A percentile compares a stretch with the other conserved stretches of the same genome.
Conservation (phyloP, 768 basidiomycete genomes). For the Pulveroboletus sp. region DNA sequence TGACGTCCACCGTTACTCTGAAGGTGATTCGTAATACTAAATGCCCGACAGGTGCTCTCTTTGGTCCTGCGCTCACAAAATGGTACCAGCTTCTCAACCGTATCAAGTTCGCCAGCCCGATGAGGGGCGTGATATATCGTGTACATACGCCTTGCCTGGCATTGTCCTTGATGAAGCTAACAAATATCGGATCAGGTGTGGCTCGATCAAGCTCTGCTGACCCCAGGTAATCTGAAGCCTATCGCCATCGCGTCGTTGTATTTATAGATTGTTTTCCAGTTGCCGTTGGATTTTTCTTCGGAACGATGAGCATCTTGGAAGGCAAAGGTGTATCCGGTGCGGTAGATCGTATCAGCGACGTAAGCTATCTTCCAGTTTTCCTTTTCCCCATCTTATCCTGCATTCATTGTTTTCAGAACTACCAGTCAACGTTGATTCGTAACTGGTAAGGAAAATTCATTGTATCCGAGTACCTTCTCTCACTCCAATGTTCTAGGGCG, state of each 20-base stretch:
- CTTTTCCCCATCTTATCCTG: not conserved
- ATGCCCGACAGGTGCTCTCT: conserved; percentile 51
- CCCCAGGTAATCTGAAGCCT: conserved; percentile 48
- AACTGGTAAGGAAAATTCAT: conserved; percentile 55
- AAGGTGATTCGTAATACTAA: not conserved
- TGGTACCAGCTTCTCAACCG: conserved; percentile 78
- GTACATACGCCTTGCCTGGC: conserved; percentile 39
- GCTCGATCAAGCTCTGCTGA: conserved; percentile 77
- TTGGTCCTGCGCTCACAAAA: conserved; percentile 78
- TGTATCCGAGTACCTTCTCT: not conserved
- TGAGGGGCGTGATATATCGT: conserved; percentile 56
- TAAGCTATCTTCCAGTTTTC: conserved; percentile 6
- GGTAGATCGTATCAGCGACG: conserved; percentile 43
- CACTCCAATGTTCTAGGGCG: conserved; percentile 39
- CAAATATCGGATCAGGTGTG: conserved; percentile 50
- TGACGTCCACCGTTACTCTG: conserved; percentile 10
- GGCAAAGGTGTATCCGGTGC: conserved; percentile 59
- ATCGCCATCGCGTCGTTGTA: conserved; percentile 3
- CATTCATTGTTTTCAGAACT: conserved; percentile 45
- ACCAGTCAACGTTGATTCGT: conserved; percentile 68
- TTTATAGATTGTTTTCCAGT: conserved; percentile 25
- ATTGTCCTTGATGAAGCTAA: not conserved
- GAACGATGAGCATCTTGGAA: conserved; percentile 77
- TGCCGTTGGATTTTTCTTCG: conserved; percentile 58
- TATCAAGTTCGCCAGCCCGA: conserved; percentile 64